Base-by-base conservation (phyloP, 2,329 filamentous ascomycete species). In the Amesomyces nigricolor region DNA sequence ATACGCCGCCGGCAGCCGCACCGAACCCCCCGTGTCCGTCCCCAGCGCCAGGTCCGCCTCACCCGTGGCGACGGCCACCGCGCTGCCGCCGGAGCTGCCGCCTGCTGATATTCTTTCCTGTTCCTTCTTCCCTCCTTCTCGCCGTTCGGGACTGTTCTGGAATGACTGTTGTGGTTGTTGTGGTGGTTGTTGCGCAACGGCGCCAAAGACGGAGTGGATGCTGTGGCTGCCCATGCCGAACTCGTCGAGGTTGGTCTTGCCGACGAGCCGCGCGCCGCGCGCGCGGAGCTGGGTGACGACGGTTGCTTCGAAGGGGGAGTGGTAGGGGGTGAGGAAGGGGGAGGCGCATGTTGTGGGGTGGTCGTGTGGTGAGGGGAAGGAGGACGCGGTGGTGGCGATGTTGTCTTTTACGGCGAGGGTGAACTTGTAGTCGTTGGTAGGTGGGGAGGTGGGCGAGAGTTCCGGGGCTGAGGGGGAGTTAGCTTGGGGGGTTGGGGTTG, bases 71-170 rank as follows among this genome's bases (percentile, higher is more conserved):
- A 97, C 89, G 13, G 90, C 89, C 9, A 95, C 82, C 3, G 94
- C 94, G 69, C 91, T 96, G 16, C 94, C 94, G 42, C 94, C 94
- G 3, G 92, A 97, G 69, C 91, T 96, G 30, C 91, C 91, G 38
- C 91, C 91, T 0, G 88, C 86, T 0, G 90, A 94, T 26, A 82
- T 68, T 54, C 45, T 67, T 68, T 43, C 64, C 57, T 52, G 22
- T 68, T 43, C 64, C 57, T 52, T 22, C 22, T 26, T 26, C 22
- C n/a, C n/a, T n/a, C n/a, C n/a, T n/a, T n/a, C n/a, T n/a, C n/a
- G n/a, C n/a, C n/a, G n/a, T n/a, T n/a, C n/a, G n/a, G n/a, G n/a
- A n/a, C n/a, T n/a, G n/a, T n/a, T n/a, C n/a, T n/a, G n/a, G n/a
- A n/a, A n/a, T 2, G 65, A 65, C 11, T 11, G 9, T 40, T 11